These are phyloP conservation scores for Teratosphaeria destructans DNA, from an alignment of 2,329 filamentous ascomycete species.

Conservation along the genomic window DNA sequence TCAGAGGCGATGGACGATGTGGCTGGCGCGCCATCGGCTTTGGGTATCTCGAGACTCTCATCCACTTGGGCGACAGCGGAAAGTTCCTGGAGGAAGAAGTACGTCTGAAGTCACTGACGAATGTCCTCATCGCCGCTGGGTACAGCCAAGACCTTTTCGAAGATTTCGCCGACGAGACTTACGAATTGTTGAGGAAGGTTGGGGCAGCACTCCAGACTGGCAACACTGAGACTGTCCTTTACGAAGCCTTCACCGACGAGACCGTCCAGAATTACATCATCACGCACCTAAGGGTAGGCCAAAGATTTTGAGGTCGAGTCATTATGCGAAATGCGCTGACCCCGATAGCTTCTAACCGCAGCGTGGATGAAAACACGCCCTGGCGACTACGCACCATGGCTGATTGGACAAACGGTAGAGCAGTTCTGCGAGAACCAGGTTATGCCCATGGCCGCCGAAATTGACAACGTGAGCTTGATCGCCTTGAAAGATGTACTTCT, in stretches of 20 bases:
- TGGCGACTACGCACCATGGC: conserved; percentile 60
- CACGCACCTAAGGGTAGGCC: conserved; percentile 60
- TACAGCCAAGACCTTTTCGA: conserved; percentile 62
- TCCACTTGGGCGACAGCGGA: conserved; percentile 53
- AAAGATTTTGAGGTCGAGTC: background rate
- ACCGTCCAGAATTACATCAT: conserved; percentile 63
- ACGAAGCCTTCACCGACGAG: conserved; percentile 59
- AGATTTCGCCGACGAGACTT: conserved; percentile 60
- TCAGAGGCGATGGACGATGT: conserved; percentile 90
- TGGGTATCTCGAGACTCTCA: conserved; percentile 79
- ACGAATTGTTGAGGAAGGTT: conserved; percentile 56
- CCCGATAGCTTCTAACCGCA: conserved; percentile 60
- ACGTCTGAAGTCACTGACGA: conserved; percentile 61
- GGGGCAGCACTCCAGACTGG: conserved; percentile 45
- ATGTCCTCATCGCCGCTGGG: conserved; percentile 58
- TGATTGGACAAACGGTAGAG: conserved; percentile 51
- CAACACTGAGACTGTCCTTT: conserved; percentile 35
- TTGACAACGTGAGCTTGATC: conserved; percentile 78
- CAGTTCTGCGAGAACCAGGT: conserved; percentile 62
- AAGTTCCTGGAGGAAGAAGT: conserved; percentile 60
- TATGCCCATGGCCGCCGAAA: conserved; percentile 68
- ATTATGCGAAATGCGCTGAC: background rate
- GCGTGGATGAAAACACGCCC: conserved; percentile 72
- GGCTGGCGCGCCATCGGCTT: conserved; percentile 93
- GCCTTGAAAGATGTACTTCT: conserved; percentile 70